Base-by-base conservation (phyloP, 169 alveolate species). In the Cryptosporidium ryanae region DNA sequence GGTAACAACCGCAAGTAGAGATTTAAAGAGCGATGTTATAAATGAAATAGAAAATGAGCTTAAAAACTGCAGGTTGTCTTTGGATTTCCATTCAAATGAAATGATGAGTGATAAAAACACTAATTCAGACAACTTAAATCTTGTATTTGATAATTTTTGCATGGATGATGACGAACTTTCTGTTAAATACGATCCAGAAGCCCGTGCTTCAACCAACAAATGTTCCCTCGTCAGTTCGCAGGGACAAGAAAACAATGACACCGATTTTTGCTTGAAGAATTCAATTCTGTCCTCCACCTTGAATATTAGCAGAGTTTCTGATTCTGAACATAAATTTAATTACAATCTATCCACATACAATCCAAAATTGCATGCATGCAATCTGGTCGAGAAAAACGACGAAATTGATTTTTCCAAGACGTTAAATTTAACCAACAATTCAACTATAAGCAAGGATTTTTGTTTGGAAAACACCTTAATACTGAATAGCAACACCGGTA, bases 31-130 rank as follows among this genome's bases (percentile, higher is more conserved):
- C 25, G 83, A 64, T 1, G 66, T 68, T 29, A 68, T 68, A 29
- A 68, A 27, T 29, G 83, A 68, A 38, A 68, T 68, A 27, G 66
- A 68, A 32, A 18, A 52, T 21, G 83, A 68, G 48, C 54, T 68
- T 15, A 68, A 52, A 21, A 48, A 55, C 13, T 68, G 83, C 29
- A 68, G 48, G 17, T 64, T 68, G 17, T 68, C 83, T 32, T n/a
- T 68, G 34, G 43, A 34, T 32, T 5, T 29, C 31, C 18, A 5
- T 59, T 29, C n/a, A 27, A 44, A 27, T 31, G 12, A 10, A 38
- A 10, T 10, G 8, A n/a, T 5, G 13, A 52, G 5, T 12, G 0
- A 52, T 6, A 52, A 5, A 5, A 12, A 12, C 13, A 38, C 8
- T 38, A 12, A 12, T 12, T 17, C 21, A 1, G 12, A 12, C 27